Evolutionary conservation across 139 green algal species (phyloP).

Genomic region (Tetradesmus lagerheimii): DNA sequence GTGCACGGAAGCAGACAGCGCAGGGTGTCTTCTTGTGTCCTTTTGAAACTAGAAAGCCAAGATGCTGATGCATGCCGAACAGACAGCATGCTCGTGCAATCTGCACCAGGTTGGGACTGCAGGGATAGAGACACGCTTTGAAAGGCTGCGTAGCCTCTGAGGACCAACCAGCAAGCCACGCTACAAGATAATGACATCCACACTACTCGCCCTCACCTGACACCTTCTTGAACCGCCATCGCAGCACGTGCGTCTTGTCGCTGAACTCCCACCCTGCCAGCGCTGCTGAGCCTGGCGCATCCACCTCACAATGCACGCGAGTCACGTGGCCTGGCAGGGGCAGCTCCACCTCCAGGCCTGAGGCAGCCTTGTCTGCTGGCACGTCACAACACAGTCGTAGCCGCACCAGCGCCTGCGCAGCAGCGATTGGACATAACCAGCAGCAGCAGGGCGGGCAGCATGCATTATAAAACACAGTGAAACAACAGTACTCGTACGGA

Average conservation of each 20-base stretch:
- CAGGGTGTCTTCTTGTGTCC: no score
- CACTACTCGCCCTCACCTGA: conserved; percentile 45
- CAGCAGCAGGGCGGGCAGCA: background rate
- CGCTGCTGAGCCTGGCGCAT: conserved; percentile 26
- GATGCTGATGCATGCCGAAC: background rate
- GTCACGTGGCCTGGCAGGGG: conserved; percentile 74
- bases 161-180: background rate
- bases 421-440: background rate
- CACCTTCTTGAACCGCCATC: conserved; percentile 77
- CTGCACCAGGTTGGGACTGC: background rate
- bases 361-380: conserved; percentile 56
- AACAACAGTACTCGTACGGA: no score
- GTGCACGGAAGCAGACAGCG: background rate
- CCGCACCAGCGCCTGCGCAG: conserved; percentile 44
- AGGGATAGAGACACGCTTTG: background rate
- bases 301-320: conserved; percentile 75
- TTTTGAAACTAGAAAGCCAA: no score
- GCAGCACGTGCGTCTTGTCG: conserved; percentile 74
- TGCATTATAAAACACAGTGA: no score
- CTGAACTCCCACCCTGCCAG: conserved; percentile 73
- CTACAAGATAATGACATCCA: background rate
- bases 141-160: no score
- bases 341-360: conserved; percentile 79
- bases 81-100: background rate
- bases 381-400: conserved; percentile 45